Percentiles rank a stretch among this genome's conserved stretches.
phyloP scores from a whole-genome alignment of 176 grass and related monocot genomes.

The Oryza officinalis region DNA sequence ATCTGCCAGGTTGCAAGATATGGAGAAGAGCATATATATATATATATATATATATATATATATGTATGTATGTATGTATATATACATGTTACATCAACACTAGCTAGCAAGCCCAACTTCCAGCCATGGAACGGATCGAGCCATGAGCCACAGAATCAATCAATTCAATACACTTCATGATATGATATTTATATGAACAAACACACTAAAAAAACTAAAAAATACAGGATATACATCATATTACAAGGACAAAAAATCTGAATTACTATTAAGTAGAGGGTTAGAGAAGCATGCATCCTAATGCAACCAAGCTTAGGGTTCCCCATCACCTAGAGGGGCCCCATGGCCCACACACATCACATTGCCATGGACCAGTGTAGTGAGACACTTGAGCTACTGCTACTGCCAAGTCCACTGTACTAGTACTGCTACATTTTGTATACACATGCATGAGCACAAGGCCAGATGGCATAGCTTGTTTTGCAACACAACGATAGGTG shows the following conservation, averaged over 20 bases:
- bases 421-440: background rate
- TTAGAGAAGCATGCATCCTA: constrained; percentile 17
- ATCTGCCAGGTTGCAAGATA: constrained; percentile 48
- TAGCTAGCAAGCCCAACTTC: background rate
- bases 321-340: constrained; percentile 34
- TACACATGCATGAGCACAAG: background rate
- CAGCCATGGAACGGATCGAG: constrained; percentile 12
- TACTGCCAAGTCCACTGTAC: background rate
- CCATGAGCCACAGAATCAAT: constrained; percentile 39
- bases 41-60: background rate
- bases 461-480: background rate
- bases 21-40: constrained; percentile 10
- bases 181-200: background rate
- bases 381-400: constrained; percentile 59
- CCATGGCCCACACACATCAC: constrained; percentile 25
- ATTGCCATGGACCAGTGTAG: constrained; percentile 45
- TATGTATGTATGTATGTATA: background rate
- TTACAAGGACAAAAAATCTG: background rate
- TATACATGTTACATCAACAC: constrained; percentile 25
- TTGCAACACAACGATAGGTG: background rate
- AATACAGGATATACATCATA: background rate
- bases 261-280: background rate
- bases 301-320: constrained; percentile 38
- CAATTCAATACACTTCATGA: constrained; percentile 13
- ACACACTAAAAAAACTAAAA: background rate